A percentile compares a stretch with the other conserved stretches of the same genome.
Evolutionary conservation across 202 grass and related monocot species (phyloP).

Genomic region (Panicum hallii): DNA sequence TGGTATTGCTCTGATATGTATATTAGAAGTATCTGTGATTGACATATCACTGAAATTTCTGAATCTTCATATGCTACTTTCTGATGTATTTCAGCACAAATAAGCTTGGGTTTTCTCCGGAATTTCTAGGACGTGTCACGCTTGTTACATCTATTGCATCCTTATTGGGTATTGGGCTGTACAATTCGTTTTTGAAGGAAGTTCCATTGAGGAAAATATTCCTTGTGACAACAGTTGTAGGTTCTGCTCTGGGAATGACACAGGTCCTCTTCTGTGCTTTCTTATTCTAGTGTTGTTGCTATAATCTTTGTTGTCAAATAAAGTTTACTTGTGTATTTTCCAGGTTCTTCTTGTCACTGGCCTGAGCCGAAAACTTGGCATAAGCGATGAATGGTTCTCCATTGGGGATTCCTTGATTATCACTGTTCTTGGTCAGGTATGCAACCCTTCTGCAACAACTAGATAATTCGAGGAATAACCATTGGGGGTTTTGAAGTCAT

Average conservation of each 20-base stretch:
- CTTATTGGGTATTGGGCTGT: conserved; percentile 80
- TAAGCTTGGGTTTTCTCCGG: conserved; percentile 90
- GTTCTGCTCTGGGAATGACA: conserved; percentile 90
- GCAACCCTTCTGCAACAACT: conserved; percentile 9
- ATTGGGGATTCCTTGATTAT: conserved; percentile 97
- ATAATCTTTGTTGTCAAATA: conserved; percentile 30
- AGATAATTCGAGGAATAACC: conserved; percentile 3
- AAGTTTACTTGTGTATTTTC: conserved; percentile 35
- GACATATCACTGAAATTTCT: conserved; percentile 24
- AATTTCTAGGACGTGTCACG: conserved; percentile 89
- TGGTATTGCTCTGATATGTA: conserved; percentile 8
- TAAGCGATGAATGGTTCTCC: conserved; percentile 96
- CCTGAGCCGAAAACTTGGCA: conserved; percentile 73
- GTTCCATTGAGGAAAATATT: conserved; percentile 91
- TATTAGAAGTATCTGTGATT: conserved; percentile 28
- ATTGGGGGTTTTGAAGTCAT: conserved; percentile 1
- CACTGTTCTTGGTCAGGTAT: conserved; percentile 94
- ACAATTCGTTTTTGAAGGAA: conserved; percentile 80
- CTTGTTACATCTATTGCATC: conserved; percentile 95
- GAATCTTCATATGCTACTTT: conserved; percentile 43
- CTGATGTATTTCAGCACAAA: conserved; percentile 78
- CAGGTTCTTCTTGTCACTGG: conserved; percentile 91
- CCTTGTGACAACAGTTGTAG: conserved; percentile 75
- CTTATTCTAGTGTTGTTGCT: conserved; percentile 11
- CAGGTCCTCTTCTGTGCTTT: conserved; percentile 59